Percentiles rank a stretch among this genome's conserved stretches.
phyloP scores from a whole-genome alignment of 2,329 filamentous ascomycete species.

The Leptographium flavum region DNA sequence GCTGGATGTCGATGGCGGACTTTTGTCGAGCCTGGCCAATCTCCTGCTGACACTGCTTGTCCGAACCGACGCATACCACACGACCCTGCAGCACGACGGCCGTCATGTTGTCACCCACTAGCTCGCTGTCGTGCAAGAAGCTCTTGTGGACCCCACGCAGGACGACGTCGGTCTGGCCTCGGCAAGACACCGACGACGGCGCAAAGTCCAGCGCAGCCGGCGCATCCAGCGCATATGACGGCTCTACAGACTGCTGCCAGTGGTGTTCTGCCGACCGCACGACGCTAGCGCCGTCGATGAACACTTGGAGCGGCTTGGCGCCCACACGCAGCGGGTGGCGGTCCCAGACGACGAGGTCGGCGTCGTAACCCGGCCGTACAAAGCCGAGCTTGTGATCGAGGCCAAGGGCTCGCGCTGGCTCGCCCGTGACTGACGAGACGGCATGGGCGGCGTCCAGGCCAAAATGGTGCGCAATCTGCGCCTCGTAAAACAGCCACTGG shows the following conservation, averaged over 20 bases:
- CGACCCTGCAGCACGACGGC: conserved; percentile 26
- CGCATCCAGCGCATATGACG: too few species aligned
- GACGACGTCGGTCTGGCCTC: too few species aligned
- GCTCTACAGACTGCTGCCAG: too few species aligned
- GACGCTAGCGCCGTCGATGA: conserved; percentile 27
- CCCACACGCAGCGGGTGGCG: conserved; percentile 29
- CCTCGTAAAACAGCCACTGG: conserved; percentile 3
- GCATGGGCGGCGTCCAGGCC: conserved; percentile 24
- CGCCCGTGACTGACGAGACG: conserved; percentile 28
- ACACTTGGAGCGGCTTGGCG: conserved; percentile 31
- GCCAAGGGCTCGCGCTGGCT: conserved; percentile 24
- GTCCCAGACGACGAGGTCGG: conserved; percentile 35
- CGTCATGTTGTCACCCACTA: conserved; percentile 14
- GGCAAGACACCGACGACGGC: too few species aligned
- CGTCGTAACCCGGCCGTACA: conserved; percentile 29
- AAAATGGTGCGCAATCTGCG: conserved; percentile 23
- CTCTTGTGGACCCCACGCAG: conserved; percentile 23
- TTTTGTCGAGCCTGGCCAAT: too few species aligned
- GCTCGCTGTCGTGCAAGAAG: conserved; percentile 17
- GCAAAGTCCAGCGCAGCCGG: too few species aligned
- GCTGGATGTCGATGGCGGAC: conserved; percentile 17
- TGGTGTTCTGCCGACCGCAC: conserved; percentile 12
- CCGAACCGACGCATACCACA: conserved; percentile 27
- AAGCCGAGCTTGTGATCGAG: conserved; percentile 19
- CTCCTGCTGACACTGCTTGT: too few species aligned